Conservation (phyloP, 495 filamentous ascomycete genomes). For the Venustampulla echinocandica region DNA sequence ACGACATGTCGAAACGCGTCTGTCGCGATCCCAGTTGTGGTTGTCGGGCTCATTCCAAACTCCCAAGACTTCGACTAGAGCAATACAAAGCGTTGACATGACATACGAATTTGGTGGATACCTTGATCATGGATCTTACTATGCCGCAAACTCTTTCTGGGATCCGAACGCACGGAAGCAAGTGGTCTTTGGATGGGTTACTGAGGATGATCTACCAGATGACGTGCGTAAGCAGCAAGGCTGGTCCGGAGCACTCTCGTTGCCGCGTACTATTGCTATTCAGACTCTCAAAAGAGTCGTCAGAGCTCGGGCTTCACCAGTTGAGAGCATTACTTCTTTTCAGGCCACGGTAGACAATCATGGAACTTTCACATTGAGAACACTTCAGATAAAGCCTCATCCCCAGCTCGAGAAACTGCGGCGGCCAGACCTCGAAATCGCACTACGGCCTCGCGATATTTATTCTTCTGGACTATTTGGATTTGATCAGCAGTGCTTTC, state of each 20-base stretch:
- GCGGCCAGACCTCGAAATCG: background rate
- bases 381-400: background rate
- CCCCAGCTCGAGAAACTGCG: background rate
- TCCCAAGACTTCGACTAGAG: background rate
- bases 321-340: background rate
- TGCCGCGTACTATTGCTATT: background rate
- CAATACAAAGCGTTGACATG: background rate
- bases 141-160: background rate
- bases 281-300: background rate
- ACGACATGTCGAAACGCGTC: background rate
- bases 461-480: too few relatives aligned
- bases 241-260: background rate
- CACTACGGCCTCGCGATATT: too few relatives aligned
- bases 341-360: background rate
- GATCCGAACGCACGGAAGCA: background rate
- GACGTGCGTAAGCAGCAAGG: background rate
- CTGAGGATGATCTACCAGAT: background rate
- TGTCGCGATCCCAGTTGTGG: background rate
- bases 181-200: background rate
- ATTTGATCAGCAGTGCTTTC: too few relatives aligned
- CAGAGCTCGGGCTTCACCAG: background rate
- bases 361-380: background rate
- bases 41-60: background rate
- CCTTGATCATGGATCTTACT: background rate
- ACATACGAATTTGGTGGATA: background rate